Percentiles rank a stretch among this genome's conserved stretches.
phyloP scores from a whole-genome alignment of 208 protist genomes.

The Leishmania tarentolae region DNA sequence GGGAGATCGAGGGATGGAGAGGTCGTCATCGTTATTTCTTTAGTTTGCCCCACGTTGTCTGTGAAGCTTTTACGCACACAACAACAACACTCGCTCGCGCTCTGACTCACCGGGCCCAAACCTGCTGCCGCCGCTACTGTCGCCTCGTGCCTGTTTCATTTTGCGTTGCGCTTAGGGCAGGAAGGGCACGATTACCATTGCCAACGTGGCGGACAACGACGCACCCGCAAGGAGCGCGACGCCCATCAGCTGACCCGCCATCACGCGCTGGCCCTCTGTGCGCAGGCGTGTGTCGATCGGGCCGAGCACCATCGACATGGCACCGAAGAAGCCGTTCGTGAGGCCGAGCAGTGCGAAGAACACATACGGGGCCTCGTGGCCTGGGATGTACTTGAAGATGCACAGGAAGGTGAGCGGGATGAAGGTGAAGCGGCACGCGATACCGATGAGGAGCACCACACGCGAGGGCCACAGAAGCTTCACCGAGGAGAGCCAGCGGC shows the following conservation, averaged over 20 bases:
- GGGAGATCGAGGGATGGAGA: neutral
- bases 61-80: neutral
- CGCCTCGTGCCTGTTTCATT: neutral
- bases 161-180: constrained; percentile 34
- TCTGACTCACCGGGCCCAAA: neutral
- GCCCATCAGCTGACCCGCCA: constrained; percentile 85
- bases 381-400: constrained; percentile 80
- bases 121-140: neutral
- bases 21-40: neutral
- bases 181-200: constrained; percentile 65
- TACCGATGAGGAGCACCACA: constrained; percentile 47
- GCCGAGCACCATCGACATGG: constrained; percentile 80
- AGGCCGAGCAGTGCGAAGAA: constrained; percentile 60
- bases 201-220: constrained; percentile 60
- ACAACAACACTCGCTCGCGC: neutral
- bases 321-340: constrained; percentile 81
- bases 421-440: constrained; percentile 55
- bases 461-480: constrained; percentile 53
- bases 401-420: constrained; percentile 79
- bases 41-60: too few relatives aligned
- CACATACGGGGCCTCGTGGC: constrained; percentile 58
- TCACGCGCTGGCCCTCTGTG: constrained; percentile 72
- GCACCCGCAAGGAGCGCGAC: constrained; percentile 68
- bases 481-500: constrained; percentile 60
- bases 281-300: constrained; percentile 49